Evolutionary conservation across 2,329 filamentous ascomycete genomes (phyloP), one percentile per base, ranked within the genome.

Genomic region (Leptosphaerulina australis): DNA sequence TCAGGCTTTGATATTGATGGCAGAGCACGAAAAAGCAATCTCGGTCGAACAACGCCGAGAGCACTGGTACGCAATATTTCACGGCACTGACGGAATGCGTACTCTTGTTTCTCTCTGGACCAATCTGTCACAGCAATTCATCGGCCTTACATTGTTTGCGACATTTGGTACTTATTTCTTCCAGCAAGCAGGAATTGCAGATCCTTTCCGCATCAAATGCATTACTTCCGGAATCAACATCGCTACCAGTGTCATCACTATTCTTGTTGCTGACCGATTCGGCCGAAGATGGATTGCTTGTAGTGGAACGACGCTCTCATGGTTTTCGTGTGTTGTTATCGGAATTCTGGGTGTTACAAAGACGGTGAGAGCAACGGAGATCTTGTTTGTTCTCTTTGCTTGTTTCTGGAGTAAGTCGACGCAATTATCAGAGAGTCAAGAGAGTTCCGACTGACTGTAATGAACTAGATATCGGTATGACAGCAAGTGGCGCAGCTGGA

Each of bases 161-260:
- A 74, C 69, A 0, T 74, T 73, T 34, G 71, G 70, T 1, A 71
- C 72, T 2, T 76, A 76, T 37, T 76, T 75, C 52, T 75, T 54
- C 33, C 45, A 49, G 20, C 50, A 54, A 30, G 50, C 50, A 18
- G 50, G 50, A 29, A 25, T 53, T 7, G 37, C 21, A 1, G 50
- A 53, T 24, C 50, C 50, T 3, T 53, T 53, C 39, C 39, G 45
- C 44, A 50, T 53, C 22, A 33, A 33, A 15, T 33, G 30, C 9
- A 33, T 33, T 15, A 33, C 30, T 6, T 33, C 30, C 8, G 17
- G 14, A 18, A 14, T 33, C 5, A 33, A 33, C 15, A 33, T 33
- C 11, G 30, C 30, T 17, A 33, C 30, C 15, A 15, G 17, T 15
- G 4, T 33, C 14, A 12, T 33, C 7, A 33, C 10, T 17, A 15